Evolutionary conservation across 805 yeast species (phyloP).

Genomic region (Danielozyma ontarioensis): DNA sequence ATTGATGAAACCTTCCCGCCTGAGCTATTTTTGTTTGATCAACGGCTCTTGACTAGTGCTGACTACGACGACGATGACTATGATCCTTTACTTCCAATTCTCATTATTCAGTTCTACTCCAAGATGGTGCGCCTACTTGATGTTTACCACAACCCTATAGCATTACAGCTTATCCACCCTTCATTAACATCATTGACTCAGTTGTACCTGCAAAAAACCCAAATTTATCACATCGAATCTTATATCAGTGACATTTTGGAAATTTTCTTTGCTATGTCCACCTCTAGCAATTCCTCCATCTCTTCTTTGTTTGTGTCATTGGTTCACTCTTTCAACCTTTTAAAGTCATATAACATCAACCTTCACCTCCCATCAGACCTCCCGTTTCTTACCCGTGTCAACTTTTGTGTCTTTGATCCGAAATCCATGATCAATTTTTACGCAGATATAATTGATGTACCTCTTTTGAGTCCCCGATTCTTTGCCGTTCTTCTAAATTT

Average conservation of each 20-base stretch:
- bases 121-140: conserved; percentile 16
- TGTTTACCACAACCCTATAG: not conserved
- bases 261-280: conserved; percentile 9
- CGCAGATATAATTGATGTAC: too few species aligned
- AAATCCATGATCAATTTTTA: too few species aligned
- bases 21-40: conserved; percentile 5
- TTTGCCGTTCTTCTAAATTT: conserved; percentile 23
- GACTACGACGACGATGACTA: too few species aligned
- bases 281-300: conserved; percentile 8
- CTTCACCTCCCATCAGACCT: too few species aligned
- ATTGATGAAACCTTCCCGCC: conserved; percentile 3
- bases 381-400: too few species aligned
- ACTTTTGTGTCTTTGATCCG: too few species aligned
- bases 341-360: too few species aligned
- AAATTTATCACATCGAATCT: too few species aligned
- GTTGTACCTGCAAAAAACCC: conserved; percentile 4
- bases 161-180: conserved; percentile 4
- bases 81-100: conserved; percentile 22
- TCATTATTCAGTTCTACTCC: conserved; percentile 20
- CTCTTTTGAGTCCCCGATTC: conserved; percentile 9
- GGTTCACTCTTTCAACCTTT: too few species aligned
- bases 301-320: conserved; percentile 9
- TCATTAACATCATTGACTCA: conserved; percentile 4
- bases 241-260: conserved; percentile 5
- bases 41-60: too few species aligned